Evolutionary conservation across 139 green algal genomes (phyloP).

Genomic region (Pedinophyceae sp.): DNA sequence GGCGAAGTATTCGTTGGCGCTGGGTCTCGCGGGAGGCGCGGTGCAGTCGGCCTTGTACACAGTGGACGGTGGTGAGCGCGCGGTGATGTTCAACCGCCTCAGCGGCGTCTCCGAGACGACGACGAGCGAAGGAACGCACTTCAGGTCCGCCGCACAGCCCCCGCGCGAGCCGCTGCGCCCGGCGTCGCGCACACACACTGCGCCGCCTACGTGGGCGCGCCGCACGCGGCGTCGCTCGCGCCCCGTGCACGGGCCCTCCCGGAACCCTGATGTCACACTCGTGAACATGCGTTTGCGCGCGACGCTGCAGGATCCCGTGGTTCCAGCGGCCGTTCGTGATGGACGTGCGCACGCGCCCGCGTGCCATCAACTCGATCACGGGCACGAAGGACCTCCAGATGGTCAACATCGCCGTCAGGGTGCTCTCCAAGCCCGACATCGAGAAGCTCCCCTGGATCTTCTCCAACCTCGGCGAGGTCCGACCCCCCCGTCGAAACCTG

Average conservation of each 20-base stretch:
- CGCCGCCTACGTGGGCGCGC: no score
- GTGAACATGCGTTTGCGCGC: no score
- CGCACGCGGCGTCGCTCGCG: no score
- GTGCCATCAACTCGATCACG: conserved; percentile 88
- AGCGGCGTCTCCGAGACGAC: conserved; percentile 65
- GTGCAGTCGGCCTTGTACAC: conserved; percentile 74
- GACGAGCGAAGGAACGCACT: conserved; percentile 81
- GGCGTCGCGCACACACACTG: no score
- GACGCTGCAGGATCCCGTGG: conserved; percentile 76
- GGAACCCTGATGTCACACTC: no score
- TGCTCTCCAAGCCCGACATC: conserved; percentile 83
- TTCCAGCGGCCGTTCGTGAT: conserved; percentile 84
- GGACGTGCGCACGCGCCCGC: conserved; percentile 85
- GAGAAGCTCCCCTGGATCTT: conserved; percentile 70
- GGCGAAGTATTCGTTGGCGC: conserved; percentile 49
- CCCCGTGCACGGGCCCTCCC: no score
- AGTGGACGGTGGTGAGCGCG: conserved; percentile 92
- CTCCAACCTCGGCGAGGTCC: no score
- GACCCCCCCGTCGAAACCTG: no score
- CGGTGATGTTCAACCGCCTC: conserved; percentile 95
- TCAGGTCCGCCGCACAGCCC: no score
- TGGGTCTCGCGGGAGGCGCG: conserved; percentile 49
- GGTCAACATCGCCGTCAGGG: conserved; percentile 93
- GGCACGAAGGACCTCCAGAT: conserved; percentile 99
- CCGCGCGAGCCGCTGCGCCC: no score